These are phyloP conservation scores for Xylariaceae sp. DNA, from an alignment of 2,329 filamentous ascomycete genomes.

Conservation along the genomic window DNA sequence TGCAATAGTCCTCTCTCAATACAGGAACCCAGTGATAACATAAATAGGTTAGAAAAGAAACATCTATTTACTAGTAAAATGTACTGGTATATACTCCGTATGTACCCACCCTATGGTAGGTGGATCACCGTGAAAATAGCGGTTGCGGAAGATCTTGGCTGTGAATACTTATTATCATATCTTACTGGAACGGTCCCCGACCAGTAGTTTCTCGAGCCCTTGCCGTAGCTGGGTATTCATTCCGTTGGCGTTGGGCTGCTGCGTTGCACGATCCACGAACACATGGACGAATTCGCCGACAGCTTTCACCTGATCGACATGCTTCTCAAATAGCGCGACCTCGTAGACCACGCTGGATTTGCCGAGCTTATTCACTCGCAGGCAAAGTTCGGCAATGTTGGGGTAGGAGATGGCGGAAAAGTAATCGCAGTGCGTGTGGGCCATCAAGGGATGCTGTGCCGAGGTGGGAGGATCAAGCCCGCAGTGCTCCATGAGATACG, in stretches of 20 bases:
- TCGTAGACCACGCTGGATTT: slow-evolving; percentile 90
- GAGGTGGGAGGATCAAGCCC: slow-evolving; percentile 71
- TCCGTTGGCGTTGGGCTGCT: slow-evolving; percentile 66
- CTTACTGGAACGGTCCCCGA: slow-evolving; percentile 36
- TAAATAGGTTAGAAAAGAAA: no score
- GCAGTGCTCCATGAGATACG: slow-evolving; percentile 81
- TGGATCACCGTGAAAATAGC: no score
- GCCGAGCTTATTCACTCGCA: slow-evolving; percentile 83
- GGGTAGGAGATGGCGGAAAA: slow-evolving; percentile 83
- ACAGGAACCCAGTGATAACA: no score
- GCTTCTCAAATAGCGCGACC: slow-evolving; percentile 80
- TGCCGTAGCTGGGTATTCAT: slow-evolving; percentile 63
- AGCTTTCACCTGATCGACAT: slow-evolving; percentile 73
- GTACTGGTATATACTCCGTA: no score
- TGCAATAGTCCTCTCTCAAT: no score
- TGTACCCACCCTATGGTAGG: no score
- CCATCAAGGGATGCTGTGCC: slow-evolving; percentile 78
- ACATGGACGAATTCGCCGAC: slow-evolving; percentile 88
- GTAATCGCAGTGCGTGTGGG: slow-evolving; percentile 84
- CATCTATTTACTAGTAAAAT: no score
- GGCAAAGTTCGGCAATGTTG: slow-evolving; percentile 75
- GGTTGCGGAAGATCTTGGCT: slow-evolving; percentile 5
- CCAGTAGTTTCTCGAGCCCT: slow-evolving; percentile 60
- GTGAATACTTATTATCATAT: slow-evolving; percentile 24
- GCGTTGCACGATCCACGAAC: slow-evolving; percentile 76